Conservation (phyloP, 2,329 filamentous ascomycete species). For the Plectosphaerella cucumerina region DNA sequence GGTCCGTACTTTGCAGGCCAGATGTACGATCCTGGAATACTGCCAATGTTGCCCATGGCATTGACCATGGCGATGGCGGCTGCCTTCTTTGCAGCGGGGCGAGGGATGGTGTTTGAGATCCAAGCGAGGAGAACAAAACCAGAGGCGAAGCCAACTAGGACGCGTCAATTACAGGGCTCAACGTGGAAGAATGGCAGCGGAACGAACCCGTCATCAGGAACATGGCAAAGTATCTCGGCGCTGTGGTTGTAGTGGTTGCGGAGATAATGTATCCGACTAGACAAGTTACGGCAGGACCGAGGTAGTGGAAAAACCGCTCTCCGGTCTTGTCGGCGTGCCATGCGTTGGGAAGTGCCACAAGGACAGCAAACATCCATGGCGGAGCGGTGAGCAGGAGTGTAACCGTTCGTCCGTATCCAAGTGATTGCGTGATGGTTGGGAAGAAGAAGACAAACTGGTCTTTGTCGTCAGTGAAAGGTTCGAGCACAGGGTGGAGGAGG, state of each 20-base stretch:
- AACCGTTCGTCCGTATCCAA: slow-evolving; percentile 4
- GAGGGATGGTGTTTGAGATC: slow-evolving; percentile 45
- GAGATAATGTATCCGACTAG: slow-evolving; percentile 49
- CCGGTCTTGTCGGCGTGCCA: slow-evolving; percentile 9
- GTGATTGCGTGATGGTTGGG: slow-evolving; percentile 12
- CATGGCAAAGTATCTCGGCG: slow-evolving; percentile 54
- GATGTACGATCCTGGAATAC: slow-evolving; percentile 67
- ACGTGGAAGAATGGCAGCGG: too few relatives aligned
- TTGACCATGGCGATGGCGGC: slow-evolving; percentile 74
- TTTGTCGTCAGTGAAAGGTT: too few relatives aligned
- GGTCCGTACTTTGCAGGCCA: too few relatives aligned
- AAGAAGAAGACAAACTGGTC: slow-evolving; percentile 17
- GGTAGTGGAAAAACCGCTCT: slow-evolving; percentile 11
- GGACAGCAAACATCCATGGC: slow-evolving; percentile 14
- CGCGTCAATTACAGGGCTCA: too few relatives aligned
- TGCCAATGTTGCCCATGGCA: slow-evolving; percentile 39
- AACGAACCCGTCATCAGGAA: too few relatives aligned
- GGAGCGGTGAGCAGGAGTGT: slow-evolving; percentile 22
- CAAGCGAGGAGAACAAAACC: slow-evolving; percentile 43
- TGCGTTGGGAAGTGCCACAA: slow-evolving; percentile 1
- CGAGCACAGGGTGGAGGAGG: too few relatives aligned
- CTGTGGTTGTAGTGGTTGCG: slow-evolving; percentile 46
- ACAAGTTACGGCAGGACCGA: slow-evolving; percentile 39
- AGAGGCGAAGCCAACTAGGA: slow-evolving; percentile 52
- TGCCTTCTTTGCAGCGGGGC: slow-evolving; percentile 49